Evolutionary conservation across 495 filamentous ascomycete genomes (phyloP).

Genomic region (Aspergillus funiculosus): DNA sequence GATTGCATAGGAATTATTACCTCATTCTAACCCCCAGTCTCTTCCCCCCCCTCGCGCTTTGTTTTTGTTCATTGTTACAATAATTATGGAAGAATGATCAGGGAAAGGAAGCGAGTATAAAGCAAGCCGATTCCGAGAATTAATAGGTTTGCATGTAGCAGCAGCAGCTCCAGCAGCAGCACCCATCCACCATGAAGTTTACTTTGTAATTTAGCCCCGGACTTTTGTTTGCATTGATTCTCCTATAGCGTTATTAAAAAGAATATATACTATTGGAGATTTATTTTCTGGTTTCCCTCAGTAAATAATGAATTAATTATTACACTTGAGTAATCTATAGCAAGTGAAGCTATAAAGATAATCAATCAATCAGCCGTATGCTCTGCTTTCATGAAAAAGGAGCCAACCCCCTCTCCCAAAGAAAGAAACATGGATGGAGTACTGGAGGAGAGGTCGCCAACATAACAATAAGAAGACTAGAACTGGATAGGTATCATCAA

Average conservation of each 20-base stretch:
- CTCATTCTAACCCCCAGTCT: not conserved
- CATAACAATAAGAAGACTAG: no score
- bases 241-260: conserved; percentile 15
- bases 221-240: conserved; percentile 24
- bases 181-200: conserved; percentile 17
- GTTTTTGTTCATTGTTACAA: not conserved
- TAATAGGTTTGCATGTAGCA: conserved; percentile 16
- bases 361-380: no score
- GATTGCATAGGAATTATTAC: conserved; percentile 6
- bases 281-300: not conserved
- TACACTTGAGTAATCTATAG: conserved; percentile 7
- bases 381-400: no score
- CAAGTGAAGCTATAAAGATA: not conserved
- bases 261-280: conserved; percentile 22
- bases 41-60: no score
- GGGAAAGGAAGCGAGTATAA: conserved; percentile 2
- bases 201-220: conserved; percentile 33
- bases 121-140: not conserved
- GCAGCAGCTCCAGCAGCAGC: no score
- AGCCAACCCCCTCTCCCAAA: no score
- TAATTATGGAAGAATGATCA: not conserved
- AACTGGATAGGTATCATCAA: conserved; percentile 15
- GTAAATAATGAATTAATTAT: not conserved
- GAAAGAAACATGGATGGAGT: no score
- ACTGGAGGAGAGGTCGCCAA: no score